Base-by-base conservation (phyloP, 2,329 filamentous ascomycete genomes). In the Colletotrichum navitas region DNA sequence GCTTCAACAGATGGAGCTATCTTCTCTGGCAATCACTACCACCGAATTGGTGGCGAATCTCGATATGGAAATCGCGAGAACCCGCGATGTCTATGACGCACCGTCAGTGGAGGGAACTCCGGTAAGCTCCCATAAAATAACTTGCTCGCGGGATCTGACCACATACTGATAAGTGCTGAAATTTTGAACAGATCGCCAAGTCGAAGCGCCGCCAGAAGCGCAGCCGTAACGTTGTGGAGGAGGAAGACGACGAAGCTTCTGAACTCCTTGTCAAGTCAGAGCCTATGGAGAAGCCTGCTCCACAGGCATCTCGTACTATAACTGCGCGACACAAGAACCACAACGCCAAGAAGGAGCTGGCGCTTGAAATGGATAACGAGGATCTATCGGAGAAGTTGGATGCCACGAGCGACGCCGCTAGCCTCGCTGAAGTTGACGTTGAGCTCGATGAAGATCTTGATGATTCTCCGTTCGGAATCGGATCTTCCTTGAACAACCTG, bases 21-120 rank as follows among this genome's bases (percentile, higher is more conserved):
- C 88, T 24, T 94, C 93, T 0, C 85, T 87, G 74, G 84, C 86
- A 2, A 89, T 94, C 43, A 86, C 89, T 68, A 88, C 90, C 11
- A 88, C 81, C 0, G 92, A 94, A 81, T 82, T 89, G 29, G 88
- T 94, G 60, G 92, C 91, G 82, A 85, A 86, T 43, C 77, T 83
- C 2, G 81, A 85, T 45, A 83, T 89, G 24, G 81, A 86, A 55
- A 79, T 89, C 14, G 83, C 87, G 76, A 84, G 85, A 63, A 79
- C 83, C 36, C 85, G 89, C 67, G 85, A 89, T 72, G 88, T 92
- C 45, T 92, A 91, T 75, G 89, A 89, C 49, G 85, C 83, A 51
- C 87, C 88, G 21, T 91, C 89, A 0, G 76, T 83, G 73, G 84
- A 86, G 61, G 85, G 81, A 21, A 86, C 82, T 61, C 84, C 84